Percentiles rank a stretch among this genome's conserved stretches.
Conservation (phyloP, 2,329 filamentous ascomycete species). For the Colletotrichum sp. region DNA sequence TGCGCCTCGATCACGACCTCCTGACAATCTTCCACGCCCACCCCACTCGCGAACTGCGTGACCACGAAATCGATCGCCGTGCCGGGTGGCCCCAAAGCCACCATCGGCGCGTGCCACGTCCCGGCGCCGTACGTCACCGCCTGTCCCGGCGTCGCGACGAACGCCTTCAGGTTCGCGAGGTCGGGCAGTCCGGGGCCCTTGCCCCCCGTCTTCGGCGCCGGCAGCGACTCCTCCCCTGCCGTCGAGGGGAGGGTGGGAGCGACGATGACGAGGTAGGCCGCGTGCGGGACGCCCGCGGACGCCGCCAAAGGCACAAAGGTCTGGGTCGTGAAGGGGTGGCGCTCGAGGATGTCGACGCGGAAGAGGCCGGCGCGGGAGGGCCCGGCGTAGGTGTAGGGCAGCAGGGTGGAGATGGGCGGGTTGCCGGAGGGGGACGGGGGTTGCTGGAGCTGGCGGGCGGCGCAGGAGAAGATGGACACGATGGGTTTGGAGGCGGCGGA, state of each 20-base stretch:
- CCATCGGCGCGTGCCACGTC: conserved; percentile 98
- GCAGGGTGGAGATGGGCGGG: conserved; percentile 17
- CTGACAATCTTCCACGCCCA: conserved; percentile 86
- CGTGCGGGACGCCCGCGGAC: conserved; percentile 27
- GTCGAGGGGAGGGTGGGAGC: conserved; percentile 66
- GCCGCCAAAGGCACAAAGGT: conserved; percentile 81
- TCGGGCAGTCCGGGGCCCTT: conserved; percentile 72
- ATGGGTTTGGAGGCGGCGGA: conserved; percentile 64
- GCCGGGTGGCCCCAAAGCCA: conserved; percentile 69
- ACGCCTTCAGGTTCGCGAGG: conserved; percentile 72
- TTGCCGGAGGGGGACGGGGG: neutral
- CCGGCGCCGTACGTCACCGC: conserved; percentile 91
- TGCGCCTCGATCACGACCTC: conserved; percentile 59
- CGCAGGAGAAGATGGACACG: conserved; percentile 91
- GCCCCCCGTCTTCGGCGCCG: conserved; percentile 26
- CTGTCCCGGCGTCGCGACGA: conserved; percentile 77
- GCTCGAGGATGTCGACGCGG: conserved; percentile 77
- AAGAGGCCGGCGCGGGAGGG: conserved; percentile 46
- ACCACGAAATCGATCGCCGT: conserved; percentile 84
- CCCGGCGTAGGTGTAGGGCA: conserved; percentile 19
- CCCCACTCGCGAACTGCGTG: conserved; percentile 85
- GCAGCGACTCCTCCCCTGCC: conserved; percentile 36
- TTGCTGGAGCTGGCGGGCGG: conserved; percentile 59
- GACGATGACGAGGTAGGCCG: conserved; percentile 83
- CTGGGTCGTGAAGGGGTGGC: conserved; percentile 93